A percentile compares a stretch with the other conserved stretches of the same genome.
Conservation (phyloP, 2,329 filamentous ascomycete species). For the Fusarium goolgardi region DNA sequence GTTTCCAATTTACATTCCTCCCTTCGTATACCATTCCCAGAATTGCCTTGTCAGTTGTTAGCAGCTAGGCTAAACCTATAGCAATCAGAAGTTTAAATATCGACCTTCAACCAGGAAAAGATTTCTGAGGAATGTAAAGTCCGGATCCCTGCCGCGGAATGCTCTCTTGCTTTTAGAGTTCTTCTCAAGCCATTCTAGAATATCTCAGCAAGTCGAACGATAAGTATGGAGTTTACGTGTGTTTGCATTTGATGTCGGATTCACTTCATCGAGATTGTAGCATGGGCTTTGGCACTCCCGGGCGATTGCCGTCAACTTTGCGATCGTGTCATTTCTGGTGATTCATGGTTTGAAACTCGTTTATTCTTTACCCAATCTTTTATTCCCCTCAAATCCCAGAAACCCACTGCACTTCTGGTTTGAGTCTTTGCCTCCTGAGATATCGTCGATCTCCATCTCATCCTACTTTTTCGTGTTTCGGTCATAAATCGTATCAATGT, state of each 20-base stretch:
- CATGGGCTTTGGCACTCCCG: background rate
- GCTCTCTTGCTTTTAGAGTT: no score
- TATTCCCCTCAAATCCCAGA: conserved; percentile 26
- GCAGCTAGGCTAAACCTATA: background rate
- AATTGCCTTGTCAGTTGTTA: background rate
- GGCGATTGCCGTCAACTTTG: background rate
- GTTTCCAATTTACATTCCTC: conserved; percentile 11
- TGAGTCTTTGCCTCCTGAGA: conserved; percentile 1
- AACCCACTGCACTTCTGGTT: conserved; percentile 46
- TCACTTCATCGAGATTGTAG: background rate
- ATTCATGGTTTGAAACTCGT: background rate
- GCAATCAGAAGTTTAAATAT: background rate
- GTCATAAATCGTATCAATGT: conserved; percentile 26
- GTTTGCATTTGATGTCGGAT: background rate
- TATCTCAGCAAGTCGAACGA: background rate
- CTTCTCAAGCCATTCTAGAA: conserved; percentile 4
- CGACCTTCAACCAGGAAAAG: background rate
- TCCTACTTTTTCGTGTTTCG: conserved; percentile 4
- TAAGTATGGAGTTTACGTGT: background rate
- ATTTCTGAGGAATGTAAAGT: conserved; percentile 1
- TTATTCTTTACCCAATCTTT: background rate
- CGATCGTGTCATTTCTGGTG: background rate
- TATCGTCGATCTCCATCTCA: conserved; percentile 39
- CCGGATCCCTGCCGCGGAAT: background rate
- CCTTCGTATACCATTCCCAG: background rate